Percentiles rank a stretch among this genome's conserved stretches.
phyloP scores from a whole-genome alignment of 345 rosid species.

The Lepidium africanum region DNA sequence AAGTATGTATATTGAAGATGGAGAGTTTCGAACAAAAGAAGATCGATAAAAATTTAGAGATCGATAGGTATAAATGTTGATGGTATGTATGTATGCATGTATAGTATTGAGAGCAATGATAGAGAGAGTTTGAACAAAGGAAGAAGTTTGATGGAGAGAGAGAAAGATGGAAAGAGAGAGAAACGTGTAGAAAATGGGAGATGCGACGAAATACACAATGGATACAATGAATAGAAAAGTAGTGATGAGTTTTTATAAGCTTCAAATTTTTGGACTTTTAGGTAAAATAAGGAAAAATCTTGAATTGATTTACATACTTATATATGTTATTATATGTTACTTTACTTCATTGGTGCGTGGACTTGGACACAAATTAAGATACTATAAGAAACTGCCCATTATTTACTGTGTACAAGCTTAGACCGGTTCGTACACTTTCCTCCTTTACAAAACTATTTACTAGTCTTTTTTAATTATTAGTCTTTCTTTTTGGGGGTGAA shows the following conservation, averaged over 20 bases:
- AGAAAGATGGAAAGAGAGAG: background rate
- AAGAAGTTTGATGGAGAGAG: background rate
- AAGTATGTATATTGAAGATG: background rate
- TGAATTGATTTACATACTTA: background rate
- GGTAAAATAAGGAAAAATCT: background rate
- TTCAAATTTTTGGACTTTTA: background rate
- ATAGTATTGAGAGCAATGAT: background rate
- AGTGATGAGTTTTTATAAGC: slow-evolving; percentile 29
- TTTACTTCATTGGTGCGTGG: slow-evolving; percentile 15
- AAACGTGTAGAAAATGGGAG: background rate
- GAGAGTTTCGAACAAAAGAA: background rate
- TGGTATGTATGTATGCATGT: slow-evolving; percentile 9
- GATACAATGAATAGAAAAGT: slow-evolving; percentile 2
- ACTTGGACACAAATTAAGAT: slow-evolving; percentile 16
- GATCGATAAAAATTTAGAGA: background rate
- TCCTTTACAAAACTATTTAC: background rate
- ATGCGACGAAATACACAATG: slow-evolving; percentile 12
- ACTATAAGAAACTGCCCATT: slow-evolving; percentile 4
- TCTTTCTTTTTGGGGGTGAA: too few species aligned
- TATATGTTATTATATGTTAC: background rate
- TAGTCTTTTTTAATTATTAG: background rate
- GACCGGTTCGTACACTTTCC: background rate
- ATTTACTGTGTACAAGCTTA: slow-evolving; percentile 8
- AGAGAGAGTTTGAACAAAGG: background rate
- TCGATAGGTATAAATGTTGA: background rate